These are phyloP conservation scores for Durio zibethinus DNA, from an alignment of 345 rosid genomes.

Conservation along the genomic window DNA sequence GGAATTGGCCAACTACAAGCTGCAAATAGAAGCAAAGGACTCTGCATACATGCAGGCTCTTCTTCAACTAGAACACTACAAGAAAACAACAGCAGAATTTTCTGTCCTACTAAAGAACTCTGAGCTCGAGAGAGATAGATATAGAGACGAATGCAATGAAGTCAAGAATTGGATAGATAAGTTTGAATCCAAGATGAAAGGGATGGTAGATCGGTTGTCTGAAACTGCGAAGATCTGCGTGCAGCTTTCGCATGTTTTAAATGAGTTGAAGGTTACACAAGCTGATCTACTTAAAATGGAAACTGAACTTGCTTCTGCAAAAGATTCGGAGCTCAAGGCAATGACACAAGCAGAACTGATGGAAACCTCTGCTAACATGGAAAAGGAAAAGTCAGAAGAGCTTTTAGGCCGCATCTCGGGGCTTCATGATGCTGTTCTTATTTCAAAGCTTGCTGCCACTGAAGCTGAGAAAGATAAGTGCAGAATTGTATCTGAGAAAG, in stretches of 20 bases:
- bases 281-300: constrained; percentile 35
- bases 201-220: constrained; percentile 26
- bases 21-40: constrained; percentile 52
- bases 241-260: constrained; percentile 28
- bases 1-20: constrained; percentile 44
- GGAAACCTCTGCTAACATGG: constrained; percentile 35
- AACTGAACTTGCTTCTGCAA: constrained; percentile 36
- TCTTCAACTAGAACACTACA: constrained; percentile 33
- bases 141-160: constrained; percentile 21
- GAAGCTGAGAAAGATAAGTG: constrained; percentile 29
- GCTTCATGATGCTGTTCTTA: constrained; percentile 29
- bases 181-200: constrained; percentile 36
- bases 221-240: constrained; percentile 16
- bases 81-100: constrained; percentile 35
- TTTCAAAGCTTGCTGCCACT: constrained; percentile 24
- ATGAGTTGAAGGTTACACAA: constrained; percentile 37
- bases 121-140: constrained; percentile 33
- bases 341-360: constrained; percentile 24
- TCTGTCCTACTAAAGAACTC: constrained; percentile 30
- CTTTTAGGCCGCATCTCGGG: constrained; percentile 22
- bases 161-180: constrained; percentile 22
- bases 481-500: constrained; percentile 24
- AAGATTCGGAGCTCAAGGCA: constrained; percentile 37
- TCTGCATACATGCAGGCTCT: constrained; percentile 32
- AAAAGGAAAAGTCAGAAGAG: constrained; percentile 40